Evolutionary conservation across 1,284 basidiomycete species (phyloP), one percentile per base, ranked within the genome.

Genomic region (Pterulicium gracile): DNA sequence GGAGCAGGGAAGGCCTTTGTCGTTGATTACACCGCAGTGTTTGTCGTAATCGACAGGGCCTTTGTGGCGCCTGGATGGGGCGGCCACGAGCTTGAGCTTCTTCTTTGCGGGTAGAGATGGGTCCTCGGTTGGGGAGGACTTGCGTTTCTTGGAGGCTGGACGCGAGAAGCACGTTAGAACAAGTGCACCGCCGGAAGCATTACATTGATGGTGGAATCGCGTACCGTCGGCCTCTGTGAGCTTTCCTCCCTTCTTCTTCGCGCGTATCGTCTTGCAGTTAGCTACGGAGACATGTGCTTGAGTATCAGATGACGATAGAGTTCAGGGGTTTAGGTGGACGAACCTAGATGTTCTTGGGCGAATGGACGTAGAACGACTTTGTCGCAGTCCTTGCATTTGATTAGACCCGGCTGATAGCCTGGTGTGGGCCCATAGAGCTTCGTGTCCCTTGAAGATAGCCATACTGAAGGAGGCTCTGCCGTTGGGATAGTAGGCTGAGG

Each of bases 21-120:
- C 94, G 67, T 95, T 98, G 62, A 97, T 94, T 41, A 98, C 95
- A 47, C 96, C 95, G 56, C 95, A 98, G 57, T 98, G 93, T 51
- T 80, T 82, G 68, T 97, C 91, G 53, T 87, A 81, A 62, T 98
- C 86, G 45, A 94, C 79, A 1, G 91, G 91, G 1, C 88, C 88
- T 58, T 90, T 87, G 50, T 77, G 65, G 39, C 89, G 79, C 12
- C 81, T 79, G 18, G n/a, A 15, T 7, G n/a, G 10, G 18, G 39
- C 18, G 7, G 27, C 27, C 10, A n/a, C 65, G 10, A 81, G 73
- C 61, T 88, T 87, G 22, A 67, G 64, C 61, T 88, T 90, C 67
- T 90, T 90, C 64, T 81, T 81, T 49, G 73, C 71, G 2, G 80
- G 79, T 34, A 72, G 67, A 23, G 67, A 62, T 3, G 78, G 67